A percentile compares a stretch with the other conserved stretches of the same genome.
Evolutionary conservation across 192 early-diverging fungal species (phyloP).

Genomic region (Linnemannia schmuckeri): DNA sequence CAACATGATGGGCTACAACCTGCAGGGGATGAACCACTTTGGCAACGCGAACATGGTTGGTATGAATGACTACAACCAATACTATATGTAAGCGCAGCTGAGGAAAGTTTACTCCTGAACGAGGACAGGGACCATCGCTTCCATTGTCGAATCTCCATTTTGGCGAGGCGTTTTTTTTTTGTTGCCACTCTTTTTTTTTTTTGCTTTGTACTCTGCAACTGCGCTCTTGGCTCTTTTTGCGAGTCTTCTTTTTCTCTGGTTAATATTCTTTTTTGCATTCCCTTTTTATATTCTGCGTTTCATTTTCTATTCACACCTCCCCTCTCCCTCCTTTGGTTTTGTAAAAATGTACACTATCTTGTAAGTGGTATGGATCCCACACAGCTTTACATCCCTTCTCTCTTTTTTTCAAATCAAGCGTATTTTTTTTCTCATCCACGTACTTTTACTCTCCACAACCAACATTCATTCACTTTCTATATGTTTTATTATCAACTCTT

Average conservation of each 20-base stretch:
- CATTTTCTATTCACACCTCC: background rate
- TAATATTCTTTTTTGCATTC: background rate
- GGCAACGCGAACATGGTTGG: slow-evolving; percentile 63
- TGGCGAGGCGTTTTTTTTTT: background rate
- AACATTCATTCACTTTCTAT: slow-evolving; percentile 10
- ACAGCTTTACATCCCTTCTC: slow-evolving; percentile 5
- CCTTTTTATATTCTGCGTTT: background rate
- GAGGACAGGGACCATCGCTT: background rate
- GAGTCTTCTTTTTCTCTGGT: background rate
- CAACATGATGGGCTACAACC: slow-evolving; percentile 57
- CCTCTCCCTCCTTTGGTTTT: slow-evolving; percentile 33
- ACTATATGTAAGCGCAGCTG: slow-evolving; percentile 57
- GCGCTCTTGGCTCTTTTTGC: background rate
- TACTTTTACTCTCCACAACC: slow-evolving; percentile 30
- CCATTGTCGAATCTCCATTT: background rate
- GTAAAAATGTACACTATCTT: slow-evolving; percentile 43
- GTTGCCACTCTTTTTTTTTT: background rate
- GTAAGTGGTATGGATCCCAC: slow-evolving; percentile 25
- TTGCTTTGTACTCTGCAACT: slow-evolving; percentile 6
- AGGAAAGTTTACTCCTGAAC: background rate
- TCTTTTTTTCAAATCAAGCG: background rate
- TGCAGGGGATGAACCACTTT: slow-evolving; percentile 56
- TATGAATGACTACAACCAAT: slow-evolving; percentile 60
- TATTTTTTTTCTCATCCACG: slow-evolving; percentile 27
- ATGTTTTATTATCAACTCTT: slow-evolving; percentile 23